Evolutionary conservation across 352 stramenopile species (phyloP).

Genomic region (Hyaloperonospora arabidopsidis): DNA sequence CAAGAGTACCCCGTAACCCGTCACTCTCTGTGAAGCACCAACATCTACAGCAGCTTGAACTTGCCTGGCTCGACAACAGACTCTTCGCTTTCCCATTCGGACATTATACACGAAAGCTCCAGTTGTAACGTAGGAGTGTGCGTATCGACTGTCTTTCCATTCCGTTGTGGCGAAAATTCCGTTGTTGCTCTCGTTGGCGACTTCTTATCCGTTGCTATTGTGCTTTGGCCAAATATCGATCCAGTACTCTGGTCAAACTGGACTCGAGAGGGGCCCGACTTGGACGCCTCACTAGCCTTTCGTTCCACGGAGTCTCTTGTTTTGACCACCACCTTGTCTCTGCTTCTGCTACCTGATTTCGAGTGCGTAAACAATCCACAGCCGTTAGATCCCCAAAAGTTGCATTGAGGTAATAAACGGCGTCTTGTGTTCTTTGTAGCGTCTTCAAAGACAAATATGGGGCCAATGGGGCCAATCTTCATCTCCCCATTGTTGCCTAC

Average conservation of each 20-base stretch:
- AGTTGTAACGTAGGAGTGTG: neutral
- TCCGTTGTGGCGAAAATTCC: conserved; percentile 9
- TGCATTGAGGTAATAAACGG: conserved; percentile 20
- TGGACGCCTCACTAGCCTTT: conserved; percentile 4
- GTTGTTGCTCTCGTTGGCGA: conserved; percentile 1
- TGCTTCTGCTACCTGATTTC: conserved; percentile 9
- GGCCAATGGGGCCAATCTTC: conserved; percentile 28
- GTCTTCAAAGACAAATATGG: conserved; percentile 46
- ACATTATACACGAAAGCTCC: conserved; percentile 12
- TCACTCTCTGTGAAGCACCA: too few relatives aligned
- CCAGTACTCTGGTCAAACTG: conserved; percentile 14
- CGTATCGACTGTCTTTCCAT: conserved; percentile 4
- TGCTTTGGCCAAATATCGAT: neutral
- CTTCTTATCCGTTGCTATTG: conserved; percentile 8
- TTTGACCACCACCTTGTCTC: conserved; percentile 8
- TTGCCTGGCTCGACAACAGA: conserved; percentile 41
- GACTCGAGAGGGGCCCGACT: conserved; percentile 1
- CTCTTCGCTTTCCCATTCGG: conserved; percentile 57
- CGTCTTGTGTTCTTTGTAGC: conserved; percentile 15
- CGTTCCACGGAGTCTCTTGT: conserved; percentile 9
- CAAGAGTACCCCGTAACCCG: too few relatives aligned
- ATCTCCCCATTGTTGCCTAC: neutral
- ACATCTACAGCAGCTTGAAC: conserved; percentile 10
- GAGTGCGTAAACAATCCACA: conserved; percentile 12
- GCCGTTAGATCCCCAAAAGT: conserved; percentile 4